These are phyloP conservation scores for Boletus vinaceobasis DNA, from an alignment of 768 basidiomycete genomes.

Conservation along the genomic window DNA sequence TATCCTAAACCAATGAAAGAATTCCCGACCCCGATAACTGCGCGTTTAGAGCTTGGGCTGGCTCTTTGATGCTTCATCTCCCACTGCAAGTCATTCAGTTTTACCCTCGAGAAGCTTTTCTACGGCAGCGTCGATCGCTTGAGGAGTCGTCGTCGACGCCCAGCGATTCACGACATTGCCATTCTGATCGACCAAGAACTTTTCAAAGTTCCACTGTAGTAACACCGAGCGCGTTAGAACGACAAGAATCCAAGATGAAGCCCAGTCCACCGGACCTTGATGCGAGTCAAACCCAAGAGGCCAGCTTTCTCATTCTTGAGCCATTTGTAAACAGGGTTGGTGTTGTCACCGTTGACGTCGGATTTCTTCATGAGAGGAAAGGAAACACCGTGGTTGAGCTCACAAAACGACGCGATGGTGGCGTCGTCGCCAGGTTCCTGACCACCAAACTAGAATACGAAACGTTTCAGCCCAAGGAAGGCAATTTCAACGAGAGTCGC, in stretches of 20 bases:
- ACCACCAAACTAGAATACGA: slow-evolving; percentile 59
- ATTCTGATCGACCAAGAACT: slow-evolving; percentile 78
- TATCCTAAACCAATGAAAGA: too few species aligned
- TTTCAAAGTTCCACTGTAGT: slow-evolving; percentile 84
- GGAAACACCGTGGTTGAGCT: slow-evolving; percentile 80
- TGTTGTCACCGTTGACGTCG: slow-evolving; percentile 84
- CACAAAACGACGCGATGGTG: slow-evolving; percentile 72
- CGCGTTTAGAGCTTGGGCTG: slow-evolving; percentile 13
- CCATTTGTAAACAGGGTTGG: slow-evolving; percentile 83
- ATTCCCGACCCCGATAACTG: not conserved
- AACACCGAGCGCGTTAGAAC: not conserved
- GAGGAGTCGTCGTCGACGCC: slow-evolving; percentile 73
- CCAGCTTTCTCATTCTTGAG: slow-evolving; percentile 79
- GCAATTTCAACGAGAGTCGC: not conserved
- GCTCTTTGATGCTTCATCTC: not conserved
- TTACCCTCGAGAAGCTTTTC: slow-evolving; percentile 48
- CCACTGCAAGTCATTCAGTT: slow-evolving; percentile 18
- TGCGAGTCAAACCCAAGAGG: slow-evolving; percentile 63
- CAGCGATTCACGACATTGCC: slow-evolving; percentile 74
- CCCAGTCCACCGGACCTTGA: slow-evolving; percentile 54
- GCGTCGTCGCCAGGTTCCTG: slow-evolving; percentile 84
- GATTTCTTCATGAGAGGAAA: slow-evolving; percentile 93
- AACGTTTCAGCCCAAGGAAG: not conserved
- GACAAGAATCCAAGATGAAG: not conserved
- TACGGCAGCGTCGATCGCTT: slow-evolving; percentile 58